Conservation (phyloP, 805 yeast species). For the Candida chilensis region DNA sequence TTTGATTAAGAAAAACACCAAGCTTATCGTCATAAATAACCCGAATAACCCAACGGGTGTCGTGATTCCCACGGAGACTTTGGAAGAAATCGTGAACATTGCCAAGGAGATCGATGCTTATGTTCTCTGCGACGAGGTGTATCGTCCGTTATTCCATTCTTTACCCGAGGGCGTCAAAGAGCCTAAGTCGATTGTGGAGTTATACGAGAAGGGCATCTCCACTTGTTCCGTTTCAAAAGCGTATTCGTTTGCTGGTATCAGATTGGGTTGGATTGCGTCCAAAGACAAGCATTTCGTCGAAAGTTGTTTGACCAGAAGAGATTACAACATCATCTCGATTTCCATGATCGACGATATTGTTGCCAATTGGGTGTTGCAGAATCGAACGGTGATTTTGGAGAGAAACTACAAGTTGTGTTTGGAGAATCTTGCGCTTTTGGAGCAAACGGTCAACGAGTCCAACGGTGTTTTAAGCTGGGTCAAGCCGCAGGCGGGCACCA, state of each 20-base stretch:
- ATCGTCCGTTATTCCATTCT: slow-evolving; percentile 41
- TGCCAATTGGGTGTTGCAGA: slow-evolving; percentile 31
- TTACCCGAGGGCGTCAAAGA: slow-evolving; percentile 7
- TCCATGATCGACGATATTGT: slow-evolving; percentile 35
- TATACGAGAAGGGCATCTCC: slow-evolving; percentile 32
- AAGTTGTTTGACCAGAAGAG: slow-evolving; percentile 29
- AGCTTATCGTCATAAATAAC: slow-evolving; percentile 33
- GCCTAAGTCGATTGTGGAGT: slow-evolving; percentile 29
- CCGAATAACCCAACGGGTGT: slow-evolving; percentile 38
- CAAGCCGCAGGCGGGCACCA: slow-evolving; percentile 39
- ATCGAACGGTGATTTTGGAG: slow-evolving; percentile 20
- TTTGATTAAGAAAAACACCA: slow-evolving; percentile 24
- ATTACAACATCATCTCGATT: slow-evolving; percentile 42
- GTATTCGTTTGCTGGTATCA: slow-evolving; percentile 41
- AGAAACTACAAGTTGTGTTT: slow-evolving; percentile 29
- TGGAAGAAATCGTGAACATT: slow-evolving; percentile 24
- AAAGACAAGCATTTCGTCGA: slow-evolving; percentile 16
- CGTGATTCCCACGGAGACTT: slow-evolving; percentile 21
- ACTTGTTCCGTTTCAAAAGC: slow-evolving; percentile 49
- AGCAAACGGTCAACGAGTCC: slow-evolving; percentile 17
- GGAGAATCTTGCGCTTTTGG: slow-evolving; percentile 23
- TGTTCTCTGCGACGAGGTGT: slow-evolving; percentile 43
- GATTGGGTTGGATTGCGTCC: slow-evolving; percentile 44
- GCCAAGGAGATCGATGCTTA: slow-evolving; percentile 22
- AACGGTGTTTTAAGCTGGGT: slow-evolving; percentile 25